Conservation (phyloP, 31 red algal species). For the Odonthalia washingtoniensis region DNA sequence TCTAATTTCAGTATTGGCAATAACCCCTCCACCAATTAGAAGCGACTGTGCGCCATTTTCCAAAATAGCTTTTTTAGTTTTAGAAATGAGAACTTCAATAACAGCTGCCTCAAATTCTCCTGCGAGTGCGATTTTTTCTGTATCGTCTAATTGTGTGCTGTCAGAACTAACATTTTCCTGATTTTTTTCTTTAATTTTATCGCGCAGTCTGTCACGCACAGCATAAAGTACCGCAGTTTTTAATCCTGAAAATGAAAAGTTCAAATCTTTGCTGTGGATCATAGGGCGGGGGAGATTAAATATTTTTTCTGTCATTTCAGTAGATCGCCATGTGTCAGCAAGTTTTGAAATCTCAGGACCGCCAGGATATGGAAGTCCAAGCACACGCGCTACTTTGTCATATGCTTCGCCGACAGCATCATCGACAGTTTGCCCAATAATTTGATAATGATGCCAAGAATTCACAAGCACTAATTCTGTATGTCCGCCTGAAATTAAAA, state of each 20-base stretch:
- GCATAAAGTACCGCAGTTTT: constrained; percentile 60
- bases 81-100: too few species aligned
- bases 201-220: too few species aligned
- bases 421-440: constrained; percentile 95
- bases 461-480: constrained; percentile 75
- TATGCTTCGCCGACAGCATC: constrained; percentile 97
- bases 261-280: constrained; percentile 72
- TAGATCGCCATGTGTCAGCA: too few species aligned
- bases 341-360: constrained; percentile 75
- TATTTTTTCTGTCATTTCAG: constrained; percentile 29
- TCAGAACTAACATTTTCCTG: too few species aligned
- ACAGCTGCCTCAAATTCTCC: too few species aligned
- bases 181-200: too few species aligned
- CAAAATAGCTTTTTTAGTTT: too few species aligned
- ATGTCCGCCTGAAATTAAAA: constrained; percentile 94
- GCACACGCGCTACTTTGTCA: constrained; percentile 91
- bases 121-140: too few species aligned
- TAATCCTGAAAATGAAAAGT: constrained; percentile 97
- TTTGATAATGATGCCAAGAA: constrained; percentile 70
- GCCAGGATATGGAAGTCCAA: constrained; percentile 82
- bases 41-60: too few species aligned
- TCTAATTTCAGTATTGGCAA: too few species aligned
- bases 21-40: too few species aligned
- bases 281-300: constrained; percentile 87
- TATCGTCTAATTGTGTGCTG: too few species aligned